A percentile compares a stretch with the other conserved stretches of the same genome.
Conservation (phyloP, 495 filamentous ascomycete genomes). For the Hypoxylon crocopeplum region DNA sequence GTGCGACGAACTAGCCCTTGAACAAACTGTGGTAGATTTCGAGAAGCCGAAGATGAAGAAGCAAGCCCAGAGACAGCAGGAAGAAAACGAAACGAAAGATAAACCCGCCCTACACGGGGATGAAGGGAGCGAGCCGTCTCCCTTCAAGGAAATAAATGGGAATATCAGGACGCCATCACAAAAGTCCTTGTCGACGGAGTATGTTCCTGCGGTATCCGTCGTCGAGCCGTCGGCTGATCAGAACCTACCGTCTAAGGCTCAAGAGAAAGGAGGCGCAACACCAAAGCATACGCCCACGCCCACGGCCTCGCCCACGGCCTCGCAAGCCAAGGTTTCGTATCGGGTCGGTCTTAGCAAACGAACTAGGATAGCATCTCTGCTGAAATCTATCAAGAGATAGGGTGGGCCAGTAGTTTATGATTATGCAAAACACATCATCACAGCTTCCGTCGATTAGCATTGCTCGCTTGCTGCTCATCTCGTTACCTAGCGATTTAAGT, state of each 20-base stretch:
- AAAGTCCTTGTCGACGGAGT: slow-evolving; percentile 3
- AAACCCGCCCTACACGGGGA: background rate
- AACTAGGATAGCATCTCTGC: slow-evolving; percentile 68
- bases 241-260: slow-evolving; percentile 1
- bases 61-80: background rate
- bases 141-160: slow-evolving; percentile 29
- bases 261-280: slow-evolving; percentile 15
- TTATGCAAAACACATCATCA: background rate
- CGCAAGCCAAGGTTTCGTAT: slow-evolving; percentile 58
- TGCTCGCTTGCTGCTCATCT: too few relatives aligned
- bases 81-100: slow-evolving; percentile 1
- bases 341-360: slow-evolving; percentile 72
- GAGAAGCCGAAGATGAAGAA: slow-evolving; percentile 19
- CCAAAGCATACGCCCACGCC: slow-evolving; percentile 11
- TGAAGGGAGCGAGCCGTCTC: slow-evolving; percentile 4
- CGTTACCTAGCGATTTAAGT: too few relatives aligned
- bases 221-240: slow-evolving; percentile 12
- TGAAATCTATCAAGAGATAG: slow-evolving; percentile 69
- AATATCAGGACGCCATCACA: slow-evolving; percentile 25
- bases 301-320: background rate
- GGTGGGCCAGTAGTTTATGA: background rate
- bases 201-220: background rate
- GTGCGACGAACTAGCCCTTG: background rate
- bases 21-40: background rate
- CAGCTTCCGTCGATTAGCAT: too few relatives aligned